Evolutionary conservation across 164 flowering plant species (phyloP), one percentile per base, ranked within the genome.

Genomic region (Berberis vulgaris): DNA sequence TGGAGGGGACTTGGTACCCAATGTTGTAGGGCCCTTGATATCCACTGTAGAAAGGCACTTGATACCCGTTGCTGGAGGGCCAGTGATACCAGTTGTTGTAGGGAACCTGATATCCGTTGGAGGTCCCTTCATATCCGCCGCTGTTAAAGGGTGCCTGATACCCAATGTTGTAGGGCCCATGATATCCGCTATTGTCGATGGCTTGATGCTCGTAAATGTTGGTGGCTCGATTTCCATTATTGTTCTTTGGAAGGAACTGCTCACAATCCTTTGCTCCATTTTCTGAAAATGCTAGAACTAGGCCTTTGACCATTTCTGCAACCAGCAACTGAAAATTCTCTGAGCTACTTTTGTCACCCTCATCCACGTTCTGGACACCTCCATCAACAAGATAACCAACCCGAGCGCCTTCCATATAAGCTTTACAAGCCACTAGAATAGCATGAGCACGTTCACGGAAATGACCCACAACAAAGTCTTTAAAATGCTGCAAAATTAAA

Each of bases 371-470:
- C 65, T 84, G 86, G 43, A 83, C 79, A 2, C 83, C 87, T 45
- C 85, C 90, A 67, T 71, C 75, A n/a, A 71, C 83, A 50, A 78
- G 73, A 61, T 73, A 78, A 10, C 89, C 97, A n/a, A 86, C 88
- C 67, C 80, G 82, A 63, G 84, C 88, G 45, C 94, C 96, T 2
- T 82, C 79, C 76, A 75, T 72, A 67, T 89, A 87, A 26, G 94
- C 87, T 70, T 80, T 79, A 66, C 96, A 89, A 45, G 91, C 80
- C 62, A 62, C 75, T 57, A 87, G 65, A 65, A 89, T 82, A 49
- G 81, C 79, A 7, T 63, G 78, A 26, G 86, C 86, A 57, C 63
- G 77, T 54, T 67, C 67, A 72, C 54, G 61, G 74, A 86, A 89
- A 71, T 87, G 88, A 10, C 89, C 88, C 13, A 46, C 42, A 6